Base-by-base conservation (phyloP, 306 rosid species). In the Mucuna pruriens region DNA sequence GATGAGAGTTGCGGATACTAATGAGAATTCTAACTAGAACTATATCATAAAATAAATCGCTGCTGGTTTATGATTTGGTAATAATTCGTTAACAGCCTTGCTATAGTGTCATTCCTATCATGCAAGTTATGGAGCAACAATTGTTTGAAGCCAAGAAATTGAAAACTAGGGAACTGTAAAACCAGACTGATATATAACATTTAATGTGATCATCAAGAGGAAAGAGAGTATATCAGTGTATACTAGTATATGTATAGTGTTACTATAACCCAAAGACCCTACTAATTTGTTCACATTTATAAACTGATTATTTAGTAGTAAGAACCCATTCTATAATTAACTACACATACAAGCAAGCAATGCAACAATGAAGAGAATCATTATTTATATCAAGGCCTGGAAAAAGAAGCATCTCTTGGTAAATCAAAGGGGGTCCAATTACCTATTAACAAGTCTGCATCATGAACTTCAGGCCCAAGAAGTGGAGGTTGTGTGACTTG, bases 351-450 rank as follows among this genome's bases (percentile, higher is more conserved):
- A 65, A 63, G 29, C 17, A 58, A 25, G 57, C 67, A 77, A 78
- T 74, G 80, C 11, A 85, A 78, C n/a, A 40, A 40, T 19, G 68
- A 44, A 71, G 74, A 82, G 76, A 83, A 76, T 52, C 52, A 9
- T 61, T 49, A 29, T 71, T 61, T 79, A 6, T 15, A 63, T 84
- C 85, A 64, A 25, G 90, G 84, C 76, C 83, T 62, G 9, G 94
- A 80, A 76, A 88, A 92, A 76, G 89, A 81, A 85, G 83, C 85
- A 77, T 87, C 88, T 54, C 55, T 89, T 76, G 91, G 88, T 73
- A 89, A 89, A 81, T 91, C 94, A 64, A 92, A 91, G 29, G 91
- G 91, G 58, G 83, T 82, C 98, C 98, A 92, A 91, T 86, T 83
- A 83, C 86, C 89, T 13, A 84, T 75, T 38, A 87, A 46, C 70